Conservation (phyloP, 306 rosid genomes). For the cucumber (Cucumis sativus) region Cucumber_9930_V3 NC_026655.2:4159001-4159500, state of each 20-base stretch:
- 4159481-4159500: neutral
- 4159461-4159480: conserved; percentile 1
- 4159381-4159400: neutral
- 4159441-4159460: neutral
- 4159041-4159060: neutral
- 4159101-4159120: neutral
- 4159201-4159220: neutral
- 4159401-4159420: neutral
- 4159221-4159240: conserved; percentile 1
- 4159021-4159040: neutral
- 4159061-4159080: neutral
- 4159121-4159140: neutral
- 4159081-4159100: neutral
- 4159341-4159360: neutral
- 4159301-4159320: neutral
- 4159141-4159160: neutral
- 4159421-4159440: neutral
- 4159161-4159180: neutral
- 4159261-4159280: neutral
- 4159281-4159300: neutral
- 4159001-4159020: neutral
- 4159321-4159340: neutral
- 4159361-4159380: neutral
- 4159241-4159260: neutral
- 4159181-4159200: neutral